Base-by-base conservation (phyloP, 2,329 filamentous ascomycete species). In the Calonectria naviculata region DNA sequence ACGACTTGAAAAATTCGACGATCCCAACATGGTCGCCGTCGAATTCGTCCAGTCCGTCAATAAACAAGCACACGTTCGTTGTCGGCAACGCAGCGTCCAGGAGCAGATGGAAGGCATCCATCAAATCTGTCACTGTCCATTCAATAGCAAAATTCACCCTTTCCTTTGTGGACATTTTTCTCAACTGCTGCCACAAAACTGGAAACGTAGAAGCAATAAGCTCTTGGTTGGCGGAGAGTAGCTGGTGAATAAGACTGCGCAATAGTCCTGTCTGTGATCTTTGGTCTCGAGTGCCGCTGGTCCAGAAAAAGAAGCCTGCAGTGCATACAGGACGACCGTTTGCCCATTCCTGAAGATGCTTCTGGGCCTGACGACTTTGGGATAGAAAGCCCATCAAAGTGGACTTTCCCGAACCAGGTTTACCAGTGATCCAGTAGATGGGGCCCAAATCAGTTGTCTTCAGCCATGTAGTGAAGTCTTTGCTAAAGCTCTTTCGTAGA, bases 251-350 rank as follows among this genome's bases (percentile, higher is more conserved):
- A 0, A 85, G 75, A 8, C 79, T 83, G 3, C 82, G 79, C 29
- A 85, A 52, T 12, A 85, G 68, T 0, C 83, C 84, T 1, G 78
- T 79, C 47, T 82, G 80, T 0, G 83, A 84, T 19, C 81, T 78
- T 72, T 85, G 84, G 36, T 83, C 81, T 24, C 77, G 72, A 0
- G 81, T 83, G 5, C 83, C 84, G 21, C 81, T 83, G 3, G 81
- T 84, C 85, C 85, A 87, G 68, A 87, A 86, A 71, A 85, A 87
- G 75, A 84, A 87, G 0, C 79, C 81, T 0, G 84, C 83, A 0
- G 80, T 82, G 2, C 78, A 80, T 3, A 82, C 74, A 0, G 78
- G 78, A 63, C 46, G 68, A 0, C 47, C 70, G 0, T 36, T 73
- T 0, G 81, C 75, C 83, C 83, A 85, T 1, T 38, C 19, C 1